phyloP scores from a whole-genome alignment of 306 rosid genomes.

The Elaeagnus macrophylla region DNA sequence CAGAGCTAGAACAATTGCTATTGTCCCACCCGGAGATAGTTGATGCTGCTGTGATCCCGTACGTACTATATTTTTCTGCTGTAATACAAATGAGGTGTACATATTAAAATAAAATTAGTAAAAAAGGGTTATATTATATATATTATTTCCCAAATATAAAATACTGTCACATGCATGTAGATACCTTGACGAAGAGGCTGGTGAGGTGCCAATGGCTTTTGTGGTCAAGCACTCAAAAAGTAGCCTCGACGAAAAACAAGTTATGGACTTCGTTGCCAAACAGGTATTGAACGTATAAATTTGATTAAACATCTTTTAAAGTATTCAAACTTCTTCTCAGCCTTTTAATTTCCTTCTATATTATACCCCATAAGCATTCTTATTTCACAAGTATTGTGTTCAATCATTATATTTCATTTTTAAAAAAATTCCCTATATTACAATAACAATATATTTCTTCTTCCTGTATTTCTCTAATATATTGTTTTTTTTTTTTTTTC shows the following conservation, averaged over 20 bases:
- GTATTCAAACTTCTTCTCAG: not conserved
- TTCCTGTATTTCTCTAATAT: too few species aligned
- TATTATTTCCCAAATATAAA: too few species aligned
- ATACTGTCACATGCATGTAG: not conserved
- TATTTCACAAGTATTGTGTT: too few species aligned
- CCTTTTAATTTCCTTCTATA: not conserved
- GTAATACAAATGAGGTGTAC: not conserved
- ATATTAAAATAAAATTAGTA: not conserved
- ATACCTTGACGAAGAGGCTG: conserved; percentile 22
- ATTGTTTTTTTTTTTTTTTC: too few species aligned
- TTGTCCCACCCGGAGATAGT: conserved; percentile 17
- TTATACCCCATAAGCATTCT: not conserved
- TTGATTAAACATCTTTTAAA: not conserved
- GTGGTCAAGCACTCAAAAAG: conserved; percentile 13
- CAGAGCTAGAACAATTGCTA: conserved; percentile 23
- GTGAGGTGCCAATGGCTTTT: conserved; percentile 17
- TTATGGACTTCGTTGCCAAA: conserved; percentile 11
- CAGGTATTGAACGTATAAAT: not conserved
- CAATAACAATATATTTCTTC: not conserved
- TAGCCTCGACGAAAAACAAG: conserved; percentile 1
- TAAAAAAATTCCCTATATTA: too few species aligned
- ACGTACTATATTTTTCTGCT: not conserved
- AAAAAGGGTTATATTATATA: not conserved
- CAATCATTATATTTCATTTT: too few species aligned
- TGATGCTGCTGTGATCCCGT: conserved; percentile 23